Base-by-base conservation (phyloP, 345 rosid species). In the Eucalyptus camaldulensis region DNA sequence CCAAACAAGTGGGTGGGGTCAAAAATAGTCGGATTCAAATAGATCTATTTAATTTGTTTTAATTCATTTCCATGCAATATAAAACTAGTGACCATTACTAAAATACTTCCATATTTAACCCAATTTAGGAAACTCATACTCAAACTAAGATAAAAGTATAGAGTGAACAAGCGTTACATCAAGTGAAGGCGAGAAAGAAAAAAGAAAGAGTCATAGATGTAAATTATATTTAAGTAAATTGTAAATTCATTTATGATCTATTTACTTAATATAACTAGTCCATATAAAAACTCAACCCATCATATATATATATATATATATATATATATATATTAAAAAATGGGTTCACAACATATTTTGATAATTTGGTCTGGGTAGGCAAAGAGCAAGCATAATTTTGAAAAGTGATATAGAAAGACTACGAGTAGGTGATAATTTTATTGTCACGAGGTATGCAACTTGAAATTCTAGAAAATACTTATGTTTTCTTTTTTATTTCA, bases 1-100 rank as follows among this genome's bases (percentile, higher is more conserved):
- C 0, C 5, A 21, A 53, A 53, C 2, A 21, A 2, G 58, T 53
- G 58, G 62, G 3, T 5, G 13, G 29, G 62, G 62, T 56, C 0
- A 0, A 56, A 22, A 24, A 56, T 56, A 29, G 1, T 56, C 1
- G 3, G 3, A 56, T 22, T 22, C 62, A 24, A 9, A 56, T 56
- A 24, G 6, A 56, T 22, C 1, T 6, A 56, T 56, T 22, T 56
- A 56, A 5, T 0, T 25, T 3, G 6, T 56, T 56, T 56, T 22
- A 10, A 56, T 2, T 25, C 12, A 56, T 10, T 56, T 24, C 1
- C 3, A 56, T 56, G 62, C 13, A 56, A 56, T 56, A 56, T 25
- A 24, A 10, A 24, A 1, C 13, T 56, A 56, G 62, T 56, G 62
- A 56, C 0, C 3, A 56, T 9, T 56, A 4, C 58, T 53, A 53